Base-by-base conservation (phyloP, 768 basidiomycete species). In the Holtermanniella nyarrowii region DNA sequence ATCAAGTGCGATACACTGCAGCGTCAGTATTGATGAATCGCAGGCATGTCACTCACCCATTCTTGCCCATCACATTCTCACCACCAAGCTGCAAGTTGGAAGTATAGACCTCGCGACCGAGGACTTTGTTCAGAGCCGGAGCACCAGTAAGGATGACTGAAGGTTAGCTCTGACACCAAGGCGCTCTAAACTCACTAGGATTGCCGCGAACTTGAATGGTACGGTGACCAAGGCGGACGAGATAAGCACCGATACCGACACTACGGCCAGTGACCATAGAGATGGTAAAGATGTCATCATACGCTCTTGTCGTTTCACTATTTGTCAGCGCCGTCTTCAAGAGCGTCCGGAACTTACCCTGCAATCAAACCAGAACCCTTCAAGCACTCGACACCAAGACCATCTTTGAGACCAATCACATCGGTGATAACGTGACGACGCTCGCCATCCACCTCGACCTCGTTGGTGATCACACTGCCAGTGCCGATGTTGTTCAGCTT, bases 251-350 rank as follows among this genome's bases (percentile, higher is more conserved):
- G 61, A 97, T 99, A 72, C 95, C 95, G 62, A 99, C 95, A 4
- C 95, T 97, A 44, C 95, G 88, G 58, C 91, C 95, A 42, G 90
- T 95, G 59, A 99, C 95, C 63, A 99, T 82, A 10, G 95, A 97
- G 73, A 97, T 93, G 45, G 95, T 99, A 78, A 99, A 99, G 69
- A 99, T 96, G 68, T 99, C 95, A 63, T 97, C 93, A 73, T 99
- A 99, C 0, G 95, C 95, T 26, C 95, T 82, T 26, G 91, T 93
- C 0, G 95, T 99, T 72, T 95, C 95, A 43, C 95, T 95, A n/a
- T n/a, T n/a, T n/a, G n/a, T n/a, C n/a, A n/a, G n/a, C n/a, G n/a
- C n/a, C n/a, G n/a, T n/a, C n/a, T n/a, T n/a, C n/a, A n/a, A n/a
- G n/a, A n/a, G n/a, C n/a, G n/a, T n/a, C n/a, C n/a, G n/a, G n/a